Conservation (phyloP, 768 basidiomycete genomes). For the Myochromella boudieri region DNA sequence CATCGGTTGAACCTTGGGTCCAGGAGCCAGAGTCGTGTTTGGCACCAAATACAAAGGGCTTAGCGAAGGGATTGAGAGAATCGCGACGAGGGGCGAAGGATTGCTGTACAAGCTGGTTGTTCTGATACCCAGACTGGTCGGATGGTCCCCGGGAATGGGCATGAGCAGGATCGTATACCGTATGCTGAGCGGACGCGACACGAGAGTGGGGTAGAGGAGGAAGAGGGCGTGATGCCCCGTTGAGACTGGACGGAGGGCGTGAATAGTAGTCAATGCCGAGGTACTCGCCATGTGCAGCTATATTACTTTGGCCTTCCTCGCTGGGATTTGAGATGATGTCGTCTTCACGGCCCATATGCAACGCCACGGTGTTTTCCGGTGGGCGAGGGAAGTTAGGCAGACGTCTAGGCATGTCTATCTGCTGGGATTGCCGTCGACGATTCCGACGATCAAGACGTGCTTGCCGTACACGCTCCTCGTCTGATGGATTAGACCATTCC, state of each 20-base stretch:
- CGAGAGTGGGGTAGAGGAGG: constrained; percentile 69
- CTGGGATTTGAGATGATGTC: constrained; percentile 88
- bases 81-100: constrained; percentile 27
- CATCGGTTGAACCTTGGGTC: constrained; percentile 29
- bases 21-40: constrained; percentile 30
- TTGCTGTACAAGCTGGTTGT: constrained; percentile 22
- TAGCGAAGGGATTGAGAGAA: constrained; percentile 75
- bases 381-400: constrained; percentile 81
- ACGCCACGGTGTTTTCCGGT: constrained; percentile 49
- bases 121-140: constrained; percentile 27
- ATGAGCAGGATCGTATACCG: constrained; percentile 57
- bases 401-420: constrained; percentile 65
- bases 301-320: constrained; percentile 59
- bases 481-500: constrained; percentile 90
- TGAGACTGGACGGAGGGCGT: constrained; percentile 43
- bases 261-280: constrained; percentile 48
- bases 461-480: constrained; percentile 81
- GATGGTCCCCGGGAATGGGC: constrained; percentile 64
- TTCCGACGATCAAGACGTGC: constrained; percentile 62
- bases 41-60: constrained; percentile 79
- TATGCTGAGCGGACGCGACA: constrained; percentile 58
- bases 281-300: constrained; percentile 36
- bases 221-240: constrained; percentile 47
- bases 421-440: constrained; percentile 46
- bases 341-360: constrained; percentile 41